Evolutionary conservation across 345 rosid genomes (phyloP).

Genomic region (Raphanus raphanistrum): DNA sequence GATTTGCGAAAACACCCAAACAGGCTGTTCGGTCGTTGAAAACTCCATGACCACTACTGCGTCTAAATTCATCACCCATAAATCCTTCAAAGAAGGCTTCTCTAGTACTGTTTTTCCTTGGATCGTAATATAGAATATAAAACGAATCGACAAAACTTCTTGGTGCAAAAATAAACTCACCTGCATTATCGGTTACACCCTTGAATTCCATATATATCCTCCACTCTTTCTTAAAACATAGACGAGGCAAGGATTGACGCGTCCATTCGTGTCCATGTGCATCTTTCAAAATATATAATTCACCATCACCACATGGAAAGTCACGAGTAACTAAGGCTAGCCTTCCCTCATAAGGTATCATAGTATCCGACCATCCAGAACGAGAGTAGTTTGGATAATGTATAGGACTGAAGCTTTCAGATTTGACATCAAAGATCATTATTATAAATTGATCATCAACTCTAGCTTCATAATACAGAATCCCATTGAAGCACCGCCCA

Average conservation of each 20-base stretch:
- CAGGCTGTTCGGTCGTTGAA: not conserved
- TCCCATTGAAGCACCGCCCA: not conserved
- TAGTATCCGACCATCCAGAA: not conserved
- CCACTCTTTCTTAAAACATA: not conserved
- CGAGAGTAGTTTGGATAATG: rapidly evolving
- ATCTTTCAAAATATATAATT: not conserved
- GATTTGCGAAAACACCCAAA: not conserved
- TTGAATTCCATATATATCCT: not conserved
- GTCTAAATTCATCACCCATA: not conserved
- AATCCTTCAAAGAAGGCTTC: not conserved
- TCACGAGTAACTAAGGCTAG: not conserved
- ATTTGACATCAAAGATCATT: not conserved
- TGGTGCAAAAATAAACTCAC: constrained; percentile 15
- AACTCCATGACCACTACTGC: not conserved
- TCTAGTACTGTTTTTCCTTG: not conserved
- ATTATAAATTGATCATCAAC: not conserved
- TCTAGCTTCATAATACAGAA: not conserved
- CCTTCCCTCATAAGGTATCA: not conserved
- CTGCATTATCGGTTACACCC: not conserved
- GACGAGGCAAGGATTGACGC: not conserved
- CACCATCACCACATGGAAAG: not conserved
- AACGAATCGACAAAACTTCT: not conserved
- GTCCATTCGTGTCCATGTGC: constrained; percentile 2
- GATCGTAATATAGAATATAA: not conserved
- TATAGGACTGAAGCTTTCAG: not conserved